phyloP scores from a whole-genome alignment of 495 filamentous ascomycete genomes.

The Penicillium chermesinum region DNA sequence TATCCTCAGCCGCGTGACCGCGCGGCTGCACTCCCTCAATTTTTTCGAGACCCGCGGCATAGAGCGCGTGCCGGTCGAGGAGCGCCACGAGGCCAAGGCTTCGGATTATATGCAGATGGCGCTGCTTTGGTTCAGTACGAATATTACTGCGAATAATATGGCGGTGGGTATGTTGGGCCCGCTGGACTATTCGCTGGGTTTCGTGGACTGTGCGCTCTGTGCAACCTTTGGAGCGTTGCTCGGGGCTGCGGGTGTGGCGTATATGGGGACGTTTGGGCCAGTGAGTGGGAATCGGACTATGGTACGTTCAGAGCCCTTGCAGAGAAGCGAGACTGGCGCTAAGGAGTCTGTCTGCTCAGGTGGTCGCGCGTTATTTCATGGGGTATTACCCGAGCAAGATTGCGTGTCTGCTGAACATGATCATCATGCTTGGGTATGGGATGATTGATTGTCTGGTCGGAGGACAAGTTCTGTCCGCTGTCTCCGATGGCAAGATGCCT shows the following conservation, averaged over 20 bases:
- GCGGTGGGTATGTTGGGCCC: constrained; percentile 59
- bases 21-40: constrained; percentile 30
- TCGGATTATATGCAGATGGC: constrained; percentile 48
- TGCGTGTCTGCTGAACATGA: constrained; percentile 57
- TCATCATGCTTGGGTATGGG: constrained; percentile 61
- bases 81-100: constrained; percentile 26
- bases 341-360: constrained; percentile 28
- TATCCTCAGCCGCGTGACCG: constrained; percentile 20
- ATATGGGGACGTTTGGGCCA: constrained; percentile 61
- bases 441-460: constrained; percentile 52
- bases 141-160: constrained; percentile 60
- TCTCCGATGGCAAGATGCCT: constrained; percentile 49
- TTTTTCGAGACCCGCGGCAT: constrained; percentile 63
- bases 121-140: constrained; percentile 59
- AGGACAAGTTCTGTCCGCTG: constrained; percentile 45
- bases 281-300: constrained; percentile 60
- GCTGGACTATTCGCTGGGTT: constrained; percentile 52
- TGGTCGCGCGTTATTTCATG: constrained; percentile 63
- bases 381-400: constrained; percentile 68
- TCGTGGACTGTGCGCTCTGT: constrained; percentile 52
- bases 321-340: not conserved
- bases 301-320: constrained; percentile 27
- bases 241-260: constrained; percentile 53
- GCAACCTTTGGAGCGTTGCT: constrained; percentile 52
- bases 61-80: constrained; percentile 51